A percentile compares a stretch with the other conserved stretches of the same genome.
Conservation (phyloP, 768 basidiomycete genomes). For the Boletus patriciae region DNA sequence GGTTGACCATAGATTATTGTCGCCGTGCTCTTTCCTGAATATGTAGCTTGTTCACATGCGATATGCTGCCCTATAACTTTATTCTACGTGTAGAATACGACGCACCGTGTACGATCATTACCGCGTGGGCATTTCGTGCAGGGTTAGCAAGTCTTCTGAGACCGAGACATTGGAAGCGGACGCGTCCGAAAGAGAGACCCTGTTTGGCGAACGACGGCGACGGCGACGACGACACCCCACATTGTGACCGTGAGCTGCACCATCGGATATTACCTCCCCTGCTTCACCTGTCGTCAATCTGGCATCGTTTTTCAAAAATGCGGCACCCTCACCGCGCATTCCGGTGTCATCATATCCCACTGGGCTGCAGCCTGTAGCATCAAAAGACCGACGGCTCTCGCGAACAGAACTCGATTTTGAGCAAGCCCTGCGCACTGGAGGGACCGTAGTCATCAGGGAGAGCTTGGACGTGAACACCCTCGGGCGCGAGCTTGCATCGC, state of each 20-base stretch:
- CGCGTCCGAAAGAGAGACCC: not conserved
- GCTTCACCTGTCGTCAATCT: slow-evolving; percentile 42
- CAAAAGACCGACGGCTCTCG: slow-evolving; percentile 62
- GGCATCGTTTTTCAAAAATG: slow-evolving; percentile 65
- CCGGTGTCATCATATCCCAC: slow-evolving; percentile 48
- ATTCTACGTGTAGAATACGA: slow-evolving; percentile 33
- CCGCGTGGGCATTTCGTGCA: slow-evolving; percentile 22
- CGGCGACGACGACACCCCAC: slow-evolving; percentile 13
- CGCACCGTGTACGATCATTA: slow-evolving; percentile 19
- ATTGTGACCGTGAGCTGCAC: not conserved
- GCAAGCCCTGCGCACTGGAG: slow-evolving; percentile 63
- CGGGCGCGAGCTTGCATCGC: slow-evolving; percentile 47
- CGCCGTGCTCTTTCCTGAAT: slow-evolving; percentile 7
- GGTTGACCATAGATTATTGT: slow-evolving; percentile 36
- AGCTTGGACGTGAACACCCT: slow-evolving; percentile 68
- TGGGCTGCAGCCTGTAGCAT: slow-evolving; percentile 57
- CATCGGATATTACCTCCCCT: not conserved
- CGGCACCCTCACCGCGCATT: slow-evolving; percentile 45
- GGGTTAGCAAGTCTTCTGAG: slow-evolving; percentile 16
- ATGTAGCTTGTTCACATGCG: slow-evolving; percentile 20
- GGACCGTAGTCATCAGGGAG: slow-evolving; percentile 69
- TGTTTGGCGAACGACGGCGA: slow-evolving; percentile 12
- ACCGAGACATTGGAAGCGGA: slow-evolving; percentile 7
- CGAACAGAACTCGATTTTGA: slow-evolving; percentile 83
- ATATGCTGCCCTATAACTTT: slow-evolving; percentile 35